These are phyloP conservation scores for Albizia julibrissin DNA, from an alignment of 306 rosid species.

Conservation along the genomic window DNA sequence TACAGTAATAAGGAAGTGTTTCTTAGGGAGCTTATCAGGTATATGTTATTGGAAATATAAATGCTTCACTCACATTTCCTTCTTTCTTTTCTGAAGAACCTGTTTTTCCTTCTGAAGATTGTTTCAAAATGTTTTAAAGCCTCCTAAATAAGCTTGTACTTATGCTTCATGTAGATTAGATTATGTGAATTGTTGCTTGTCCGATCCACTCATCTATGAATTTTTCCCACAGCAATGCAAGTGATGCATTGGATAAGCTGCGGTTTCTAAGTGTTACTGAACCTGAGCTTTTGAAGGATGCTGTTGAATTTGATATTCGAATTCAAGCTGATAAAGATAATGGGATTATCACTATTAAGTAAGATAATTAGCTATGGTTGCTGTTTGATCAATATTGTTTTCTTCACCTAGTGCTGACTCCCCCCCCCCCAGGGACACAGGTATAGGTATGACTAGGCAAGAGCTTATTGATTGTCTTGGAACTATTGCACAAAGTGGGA, in stretches of 20 bases:
- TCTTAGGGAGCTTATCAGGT: constrained; percentile 97
- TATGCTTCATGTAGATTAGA: neutral
- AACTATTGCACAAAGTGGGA: constrained; percentile 99
- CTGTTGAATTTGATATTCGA: constrained; percentile 75
- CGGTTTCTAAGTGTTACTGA: constrained; percentile 86
- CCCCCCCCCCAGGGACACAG: constrained; percentile 65
- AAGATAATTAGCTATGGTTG: constrained; percentile 29
- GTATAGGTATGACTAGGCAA: constrained; percentile 92
- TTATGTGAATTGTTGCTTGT: constrained; percentile 3
- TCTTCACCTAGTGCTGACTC: constrained; percentile 17
- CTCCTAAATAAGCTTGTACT: neutral
- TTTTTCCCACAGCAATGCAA: constrained; percentile 74
- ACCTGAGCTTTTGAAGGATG: constrained; percentile 76
- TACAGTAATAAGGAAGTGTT: constrained; percentile 97
- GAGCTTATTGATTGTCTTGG: constrained; percentile 97
- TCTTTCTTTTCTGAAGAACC: neutral
- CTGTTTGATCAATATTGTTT: constrained; percentile 10
- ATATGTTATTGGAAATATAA: neutral
- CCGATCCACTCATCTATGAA: constrained; percentile 12
- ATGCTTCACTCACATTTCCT: neutral
- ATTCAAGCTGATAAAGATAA: constrained; percentile 84
- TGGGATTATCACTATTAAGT: constrained; percentile 79
- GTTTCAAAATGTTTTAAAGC: neutral
- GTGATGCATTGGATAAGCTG: constrained; percentile 98
- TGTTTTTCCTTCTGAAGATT: neutral